These are phyloP conservation scores for Elymus sibiricus DNA, from an alignment of 176 grass and related monocot genomes.

Conservation along the genomic window DNA sequence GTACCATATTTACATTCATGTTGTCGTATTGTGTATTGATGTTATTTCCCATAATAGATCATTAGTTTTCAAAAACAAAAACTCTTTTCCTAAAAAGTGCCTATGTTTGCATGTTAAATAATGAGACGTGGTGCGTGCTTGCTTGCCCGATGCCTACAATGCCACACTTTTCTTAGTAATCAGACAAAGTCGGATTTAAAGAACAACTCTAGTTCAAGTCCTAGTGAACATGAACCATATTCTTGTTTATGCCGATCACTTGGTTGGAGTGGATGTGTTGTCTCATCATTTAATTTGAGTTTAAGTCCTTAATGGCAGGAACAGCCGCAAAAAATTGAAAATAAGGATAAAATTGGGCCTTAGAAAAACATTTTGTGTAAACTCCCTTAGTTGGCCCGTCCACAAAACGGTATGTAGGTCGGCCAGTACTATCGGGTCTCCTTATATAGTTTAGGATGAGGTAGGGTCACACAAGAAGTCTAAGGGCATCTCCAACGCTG, in stretches of 20 bases:
- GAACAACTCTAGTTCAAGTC: not conserved
- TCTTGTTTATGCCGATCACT: not conserved
- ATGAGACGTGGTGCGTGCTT: no score
- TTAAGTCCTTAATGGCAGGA: not conserved
- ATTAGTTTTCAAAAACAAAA: not conserved
- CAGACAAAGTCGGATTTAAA: not conserved
- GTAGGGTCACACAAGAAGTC: not conserved
- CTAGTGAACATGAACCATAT: not conserved
- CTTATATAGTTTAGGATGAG: not conserved
- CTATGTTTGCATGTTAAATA: no score
- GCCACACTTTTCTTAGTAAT: no score
- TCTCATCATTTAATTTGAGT: not conserved
- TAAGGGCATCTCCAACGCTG: no score
- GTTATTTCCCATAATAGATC: not conserved
- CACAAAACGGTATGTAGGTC: not conserved
- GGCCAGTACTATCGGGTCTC: not conserved
- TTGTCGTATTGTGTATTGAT: not conserved
- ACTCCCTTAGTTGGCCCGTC: not conserved
- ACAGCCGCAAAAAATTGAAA: not conserved
- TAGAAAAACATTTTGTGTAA: not conserved
- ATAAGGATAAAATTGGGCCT: not conserved
- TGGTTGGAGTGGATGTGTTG: not conserved
- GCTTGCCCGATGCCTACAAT: no score
- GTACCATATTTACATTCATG: not conserved
- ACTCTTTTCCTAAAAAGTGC: no score